These are phyloP conservation scores for Trametes gibbosa DNA, from an alignment of 768 basidiomycete genomes.

Conservation along the genomic window DNA sequence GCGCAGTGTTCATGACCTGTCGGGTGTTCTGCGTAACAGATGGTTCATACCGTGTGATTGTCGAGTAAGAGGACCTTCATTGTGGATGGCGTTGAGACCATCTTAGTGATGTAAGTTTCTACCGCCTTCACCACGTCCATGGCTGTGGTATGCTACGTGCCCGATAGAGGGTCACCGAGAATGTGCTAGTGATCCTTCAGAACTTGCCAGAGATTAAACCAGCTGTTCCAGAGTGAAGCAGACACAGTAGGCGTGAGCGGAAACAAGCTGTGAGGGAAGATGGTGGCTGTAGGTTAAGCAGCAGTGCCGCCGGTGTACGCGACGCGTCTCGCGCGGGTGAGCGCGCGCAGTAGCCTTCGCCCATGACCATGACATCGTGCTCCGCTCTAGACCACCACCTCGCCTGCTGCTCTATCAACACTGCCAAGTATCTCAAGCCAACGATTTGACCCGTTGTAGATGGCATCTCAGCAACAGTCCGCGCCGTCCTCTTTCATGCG, in stretches of 20 bases:
- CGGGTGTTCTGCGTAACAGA: too few relatives aligned
- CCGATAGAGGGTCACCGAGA: neutral
- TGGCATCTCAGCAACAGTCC: slow-evolving; percentile 2
- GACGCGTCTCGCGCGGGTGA: slow-evolving; percentile 13
- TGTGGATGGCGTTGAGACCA: slow-evolving; percentile 78
- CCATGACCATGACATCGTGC: slow-evolving; percentile 7
- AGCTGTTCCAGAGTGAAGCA: neutral
- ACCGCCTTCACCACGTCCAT: slow-evolving; percentile 98
- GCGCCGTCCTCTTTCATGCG: slow-evolving; percentile 30
- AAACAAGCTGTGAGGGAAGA: neutral
- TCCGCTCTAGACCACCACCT: neutral
- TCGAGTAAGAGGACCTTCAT: slow-evolving; percentile 98
- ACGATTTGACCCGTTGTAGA: neutral
- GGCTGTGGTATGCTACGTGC: slow-evolving; percentile 1
- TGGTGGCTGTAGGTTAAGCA: slow-evolving; percentile 12
- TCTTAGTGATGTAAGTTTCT: slow-evolving; percentile 87
- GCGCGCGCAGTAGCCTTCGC: neutral
- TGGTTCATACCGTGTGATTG: slow-evolving; percentile 74
- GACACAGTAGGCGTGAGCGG: neutral
- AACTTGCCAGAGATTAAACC: neutral
- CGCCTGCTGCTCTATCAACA: neutral
- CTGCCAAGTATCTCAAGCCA: neutral
- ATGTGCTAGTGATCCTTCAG: neutral
- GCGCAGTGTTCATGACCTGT: neutral
- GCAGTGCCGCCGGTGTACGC: slow-evolving; percentile 6